Percentiles rank a stretch among this genome's conserved stretches.
Evolutionary conservation across 139 green algal genomes (phyloP).

Genomic region (Edaphochlamys debaryana): DNA sequence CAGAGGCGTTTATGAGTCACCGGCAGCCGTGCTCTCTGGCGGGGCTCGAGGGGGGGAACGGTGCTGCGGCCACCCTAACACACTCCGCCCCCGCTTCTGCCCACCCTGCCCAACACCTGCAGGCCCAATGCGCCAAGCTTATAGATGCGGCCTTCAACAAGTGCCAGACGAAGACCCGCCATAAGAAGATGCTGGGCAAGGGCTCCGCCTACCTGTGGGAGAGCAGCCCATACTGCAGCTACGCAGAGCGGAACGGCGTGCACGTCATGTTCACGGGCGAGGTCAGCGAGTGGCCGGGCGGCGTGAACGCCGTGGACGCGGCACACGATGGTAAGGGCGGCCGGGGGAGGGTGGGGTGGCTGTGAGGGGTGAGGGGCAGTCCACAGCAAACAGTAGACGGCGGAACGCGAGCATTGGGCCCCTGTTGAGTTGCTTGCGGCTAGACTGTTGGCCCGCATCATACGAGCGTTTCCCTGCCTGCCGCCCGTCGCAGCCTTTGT

Average conservation of each 20-base stretch:
- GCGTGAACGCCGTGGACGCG: slow-evolving; percentile 56
- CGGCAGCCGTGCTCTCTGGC: too few relatives aligned
- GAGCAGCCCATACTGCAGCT: slow-evolving; percentile 50
- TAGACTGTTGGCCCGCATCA: too few relatives aligned
- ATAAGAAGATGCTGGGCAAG: slow-evolving; percentile 23
- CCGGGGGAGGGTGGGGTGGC: neutral
- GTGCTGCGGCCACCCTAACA: too few relatives aligned
- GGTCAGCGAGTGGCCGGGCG: slow-evolving; percentile 68
- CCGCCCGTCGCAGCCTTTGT: too few relatives aligned
- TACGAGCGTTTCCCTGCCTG: too few relatives aligned
- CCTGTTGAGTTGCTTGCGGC: too few relatives aligned
- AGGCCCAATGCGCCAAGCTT: neutral
- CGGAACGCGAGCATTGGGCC: too few relatives aligned
- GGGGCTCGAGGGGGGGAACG: too few relatives aligned
- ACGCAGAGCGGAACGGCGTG: slow-evolving; percentile 55
- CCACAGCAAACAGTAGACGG: too few relatives aligned
- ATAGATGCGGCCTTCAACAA: slow-evolving; percentile 5
- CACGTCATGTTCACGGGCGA: slow-evolving; percentile 70
- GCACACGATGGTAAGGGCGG: slow-evolving; percentile 61
- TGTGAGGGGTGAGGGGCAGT: neutral
- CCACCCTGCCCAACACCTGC: too few relatives aligned
- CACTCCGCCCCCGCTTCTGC: too few relatives aligned
- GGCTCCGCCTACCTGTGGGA: slow-evolving; percentile 53
- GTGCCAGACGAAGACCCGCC: neutral
- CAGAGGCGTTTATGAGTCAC: too few relatives aligned